phyloP scores from a whole-genome alignment of 1,284 basidiomycete genomes.

The Papiliotrema nemorosa region DNA sequence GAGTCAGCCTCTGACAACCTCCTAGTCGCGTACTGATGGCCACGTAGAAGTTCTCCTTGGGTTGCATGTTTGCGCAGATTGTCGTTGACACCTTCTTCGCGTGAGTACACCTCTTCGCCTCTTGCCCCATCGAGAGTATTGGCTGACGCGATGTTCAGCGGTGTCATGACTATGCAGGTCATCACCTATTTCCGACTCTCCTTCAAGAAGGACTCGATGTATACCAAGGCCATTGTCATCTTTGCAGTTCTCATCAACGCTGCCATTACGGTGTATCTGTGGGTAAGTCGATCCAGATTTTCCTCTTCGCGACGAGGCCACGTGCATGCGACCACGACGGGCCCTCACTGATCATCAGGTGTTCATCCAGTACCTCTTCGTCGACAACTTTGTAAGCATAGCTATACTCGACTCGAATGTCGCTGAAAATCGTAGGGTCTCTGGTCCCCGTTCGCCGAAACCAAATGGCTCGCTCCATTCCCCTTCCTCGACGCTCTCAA shows the following conservation, averaged over 20 bases:
- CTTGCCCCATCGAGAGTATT: not conserved
- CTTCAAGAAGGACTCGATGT: not conserved
- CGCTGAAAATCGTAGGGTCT: too few relatives aligned
- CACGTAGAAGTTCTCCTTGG: conserved; percentile 6
- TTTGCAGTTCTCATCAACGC: conserved; percentile 10
- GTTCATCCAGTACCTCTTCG: conserved; percentile 22
- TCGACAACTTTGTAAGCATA: conserved; percentile 19
- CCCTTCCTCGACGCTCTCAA: conserved; percentile 22
- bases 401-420: too few relatives aligned
- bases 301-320: not conserved
- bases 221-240: conserved; percentile 13
- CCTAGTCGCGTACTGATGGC: not conserved
- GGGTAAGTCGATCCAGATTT: conserved; percentile 4
- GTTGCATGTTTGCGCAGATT: conserved; percentile 10
- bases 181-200: conserved; percentile 9
- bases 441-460: conserved; percentile 15
- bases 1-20: not conserved
- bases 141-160: conserved; percentile 3
- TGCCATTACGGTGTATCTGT: conserved; percentile 14
- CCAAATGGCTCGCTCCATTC: conserved; percentile 18
- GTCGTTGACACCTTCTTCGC: conserved; percentile 8
- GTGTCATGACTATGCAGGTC: conserved; percentile 15
- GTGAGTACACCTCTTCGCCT: conserved; percentile 2
- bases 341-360: not conserved
- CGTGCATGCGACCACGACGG: not conserved